These are phyloP conservation scores for Reticulomyxa filosa DNA, from an alignment of 78 protist species.

Conservation along the genomic window DNA sequence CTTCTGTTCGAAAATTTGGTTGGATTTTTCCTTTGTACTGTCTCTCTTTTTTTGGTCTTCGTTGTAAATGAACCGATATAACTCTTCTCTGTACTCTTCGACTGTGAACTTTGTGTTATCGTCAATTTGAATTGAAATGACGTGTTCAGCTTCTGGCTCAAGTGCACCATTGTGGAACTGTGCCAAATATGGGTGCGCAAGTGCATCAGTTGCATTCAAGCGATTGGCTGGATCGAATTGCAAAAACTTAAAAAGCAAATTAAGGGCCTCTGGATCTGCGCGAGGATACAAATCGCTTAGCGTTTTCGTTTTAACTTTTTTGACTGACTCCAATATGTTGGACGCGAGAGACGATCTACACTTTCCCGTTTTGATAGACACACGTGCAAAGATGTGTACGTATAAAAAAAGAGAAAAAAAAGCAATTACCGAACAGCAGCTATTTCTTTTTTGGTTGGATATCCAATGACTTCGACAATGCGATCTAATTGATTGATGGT, in stretches of 20 bases:
- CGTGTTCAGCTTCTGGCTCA: slow-evolving; percentile 33
- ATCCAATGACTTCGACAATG: slow-evolving; percentile 27
- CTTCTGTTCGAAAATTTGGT: too few species aligned
- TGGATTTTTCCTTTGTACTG: too few species aligned
- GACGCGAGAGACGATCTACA: neutral
- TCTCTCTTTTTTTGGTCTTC: too few species aligned
- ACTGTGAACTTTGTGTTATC: slow-evolving; percentile 48
- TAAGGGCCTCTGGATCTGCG: slow-evolving; percentile 77
- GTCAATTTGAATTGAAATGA: slow-evolving; percentile 30
- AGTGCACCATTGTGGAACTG: slow-evolving; percentile 67
- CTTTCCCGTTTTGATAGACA: neutral
- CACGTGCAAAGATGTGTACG: neutral
- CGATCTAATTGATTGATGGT: slow-evolving; percentile 86
- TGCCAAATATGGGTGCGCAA: slow-evolving; percentile 66
- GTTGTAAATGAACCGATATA: slow-evolving; percentile 12
- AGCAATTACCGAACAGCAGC: neutral
- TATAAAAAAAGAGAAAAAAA: neutral
- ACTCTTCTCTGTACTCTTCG: slow-evolving; percentile 30
- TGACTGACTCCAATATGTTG: neutral
- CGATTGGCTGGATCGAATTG: slow-evolving; percentile 80
- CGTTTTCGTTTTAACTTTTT: neutral
- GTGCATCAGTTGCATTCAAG: slow-evolving; percentile 70
- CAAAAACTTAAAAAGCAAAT: slow-evolving; percentile 54
- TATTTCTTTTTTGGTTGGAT: neutral
- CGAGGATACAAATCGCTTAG: slow-evolving; percentile 47